Evolutionary conservation across 257 asterid genomes (phyloP).

Genomic region (Cruciata laevipes): DNA sequence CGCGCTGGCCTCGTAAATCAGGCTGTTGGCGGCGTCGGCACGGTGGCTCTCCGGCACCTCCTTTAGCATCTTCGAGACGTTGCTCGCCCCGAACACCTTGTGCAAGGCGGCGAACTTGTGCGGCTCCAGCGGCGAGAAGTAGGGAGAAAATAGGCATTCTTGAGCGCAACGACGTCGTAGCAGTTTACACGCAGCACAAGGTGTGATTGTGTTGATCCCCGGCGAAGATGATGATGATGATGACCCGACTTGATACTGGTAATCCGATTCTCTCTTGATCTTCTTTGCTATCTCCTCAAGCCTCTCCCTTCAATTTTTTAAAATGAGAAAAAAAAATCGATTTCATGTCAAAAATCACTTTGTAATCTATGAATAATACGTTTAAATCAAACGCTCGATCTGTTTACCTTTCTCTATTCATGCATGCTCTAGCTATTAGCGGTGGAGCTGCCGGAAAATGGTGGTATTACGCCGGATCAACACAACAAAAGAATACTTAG

Average conservation of each 20-base stretch:
- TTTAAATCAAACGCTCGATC: no score
- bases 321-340: no score
- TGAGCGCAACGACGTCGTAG: slow-evolving; percentile 77
- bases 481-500: no score
- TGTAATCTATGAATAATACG: no score
- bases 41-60: slow-evolving; percentile 77
- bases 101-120: slow-evolving; percentile 85
- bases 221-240: not conserved
- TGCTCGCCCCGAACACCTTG: slow-evolving; percentile 87
- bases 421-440: slow-evolving; percentile 52
- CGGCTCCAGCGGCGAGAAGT: slow-evolving; percentile 80
- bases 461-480: not conserved
- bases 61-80: slow-evolving; percentile 91
- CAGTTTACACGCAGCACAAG: slow-evolving; percentile 92
- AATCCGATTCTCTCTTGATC: slow-evolving; percentile 54
- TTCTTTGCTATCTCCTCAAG: slow-evolving; percentile 74
- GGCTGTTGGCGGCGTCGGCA: slow-evolving; percentile 74
- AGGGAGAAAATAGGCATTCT: slow-evolving; percentile 89
- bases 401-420: slow-evolving; percentile 93
- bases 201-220: slow-evolving; percentile 56
- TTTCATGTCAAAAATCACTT: not conserved
- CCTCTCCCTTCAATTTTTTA: slow-evolving; percentile 52
- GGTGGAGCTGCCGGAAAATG: slow-evolving; percentile 26
- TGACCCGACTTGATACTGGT: slow-evolving; percentile 27
- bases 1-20: slow-evolving; percentile 76